phyloP scores from a whole-genome alignment of 2,329 filamentous ascomycete genomes.

The Sphaerulina musiva region DNA sequence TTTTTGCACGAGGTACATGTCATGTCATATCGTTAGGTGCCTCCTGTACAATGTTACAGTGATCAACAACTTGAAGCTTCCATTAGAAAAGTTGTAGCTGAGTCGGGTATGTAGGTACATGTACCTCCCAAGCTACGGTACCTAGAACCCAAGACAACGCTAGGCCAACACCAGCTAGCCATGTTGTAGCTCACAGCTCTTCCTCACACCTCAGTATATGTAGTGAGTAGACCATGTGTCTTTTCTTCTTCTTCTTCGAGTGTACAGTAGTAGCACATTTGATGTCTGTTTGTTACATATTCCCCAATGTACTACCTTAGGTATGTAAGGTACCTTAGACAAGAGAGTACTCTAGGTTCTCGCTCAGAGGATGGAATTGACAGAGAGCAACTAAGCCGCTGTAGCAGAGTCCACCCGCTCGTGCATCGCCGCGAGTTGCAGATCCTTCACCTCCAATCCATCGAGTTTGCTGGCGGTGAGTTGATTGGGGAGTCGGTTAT shows the following conservation, averaged over 20 bases:
- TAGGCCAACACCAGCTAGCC: neutral
- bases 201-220: neutral
- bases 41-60: neutral
- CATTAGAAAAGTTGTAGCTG: no score
- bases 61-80: neutral
- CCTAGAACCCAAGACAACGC: no score
- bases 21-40: neutral
- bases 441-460: conserved; percentile 29
- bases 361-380: neutral
- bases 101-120: no score
- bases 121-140: no score
- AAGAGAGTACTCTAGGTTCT: no score
- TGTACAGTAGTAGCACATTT: neutral
- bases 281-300: neutral
- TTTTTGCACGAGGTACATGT: neutral
- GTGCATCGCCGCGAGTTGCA: conserved; percentile 31
- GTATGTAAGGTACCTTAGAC: no score
- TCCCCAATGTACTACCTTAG: no score
- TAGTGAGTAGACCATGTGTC: no score
- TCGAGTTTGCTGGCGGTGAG: conserved; percentile 13
- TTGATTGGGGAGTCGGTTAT: conserved; percentile 24
- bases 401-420: conserved; percentile 30
- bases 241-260: neutral
- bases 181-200: neutral
- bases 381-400: conserved; percentile 8